These are phyloP conservation scores for Cladobotryum protrusum DNA, from an alignment of 2,329 filamentous ascomycete species.

Conservation along the genomic window DNA sequence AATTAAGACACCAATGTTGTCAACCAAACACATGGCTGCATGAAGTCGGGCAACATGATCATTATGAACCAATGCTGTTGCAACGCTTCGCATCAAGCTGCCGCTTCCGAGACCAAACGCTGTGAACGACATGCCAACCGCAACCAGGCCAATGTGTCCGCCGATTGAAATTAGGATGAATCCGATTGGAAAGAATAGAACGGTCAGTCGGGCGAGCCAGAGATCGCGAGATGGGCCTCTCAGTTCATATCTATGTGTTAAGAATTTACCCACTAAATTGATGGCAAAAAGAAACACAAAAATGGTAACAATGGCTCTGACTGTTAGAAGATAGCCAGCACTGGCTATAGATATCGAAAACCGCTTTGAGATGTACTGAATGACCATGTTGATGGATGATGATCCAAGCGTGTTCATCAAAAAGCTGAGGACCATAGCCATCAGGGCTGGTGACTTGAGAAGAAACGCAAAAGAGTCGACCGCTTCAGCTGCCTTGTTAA, in stretches of 20 bases:
- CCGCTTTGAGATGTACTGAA: conserved; percentile 2
- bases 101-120: neutral
- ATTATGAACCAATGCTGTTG: neutral
- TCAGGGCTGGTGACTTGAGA: neutral
- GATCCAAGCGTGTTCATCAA: neutral
- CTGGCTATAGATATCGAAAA: neutral
- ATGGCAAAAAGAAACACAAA: neutral
- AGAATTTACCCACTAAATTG: neutral
- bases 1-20: neutral
- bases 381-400: neutral
- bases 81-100: conserved; percentile 1
- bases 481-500: neutral
- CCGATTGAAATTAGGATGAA: neutral
- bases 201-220: conserved; percentile 2
- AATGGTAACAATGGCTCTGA: conserved; percentile 1
- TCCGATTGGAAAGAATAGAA: neutral
- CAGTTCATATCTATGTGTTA: neutral
- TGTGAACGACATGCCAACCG: neutral
- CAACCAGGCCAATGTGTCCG: neutral
- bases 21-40: neutral
- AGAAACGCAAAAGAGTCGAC: neutral
- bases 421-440: neutral
- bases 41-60: neutral
- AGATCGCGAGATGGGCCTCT: conserved; percentile 3
- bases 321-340: neutral